Conservation (phyloP, 2,329 filamentous ascomycete genomes). For the Paradendryphiella salina region DNA sequence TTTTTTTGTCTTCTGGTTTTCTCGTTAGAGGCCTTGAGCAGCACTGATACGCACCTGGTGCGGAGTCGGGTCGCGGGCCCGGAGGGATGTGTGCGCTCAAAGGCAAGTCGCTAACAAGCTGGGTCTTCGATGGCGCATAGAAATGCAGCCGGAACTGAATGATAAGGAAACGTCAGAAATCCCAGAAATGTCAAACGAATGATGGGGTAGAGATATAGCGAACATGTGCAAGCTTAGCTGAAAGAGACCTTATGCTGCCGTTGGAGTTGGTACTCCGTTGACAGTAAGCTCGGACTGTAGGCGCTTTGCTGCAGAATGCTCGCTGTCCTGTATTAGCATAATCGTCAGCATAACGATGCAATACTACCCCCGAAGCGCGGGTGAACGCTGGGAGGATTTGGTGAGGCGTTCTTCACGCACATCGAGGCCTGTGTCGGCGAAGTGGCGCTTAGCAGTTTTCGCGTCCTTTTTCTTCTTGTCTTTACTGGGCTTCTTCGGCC, state of each 20-base stretch:
- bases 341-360: slow-evolving; percentile 38
- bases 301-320: slow-evolving; percentile 40
- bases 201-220: slow-evolving; percentile 22
- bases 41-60: slow-evolving; percentile 23
- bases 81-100: slow-evolving; percentile 2
- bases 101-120: slow-evolving; percentile 11
- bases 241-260: slow-evolving; percentile 34
- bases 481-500: slow-evolving; percentile 51
- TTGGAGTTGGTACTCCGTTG: slow-evolving; percentile 37
- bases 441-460: slow-evolving; percentile 49
- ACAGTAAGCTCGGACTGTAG: slow-evolving; percentile 34
- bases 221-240: slow-evolving; percentile 40
- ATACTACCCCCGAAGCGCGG: slow-evolving; percentile 24
- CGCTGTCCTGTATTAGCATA: slow-evolving; percentile 46
- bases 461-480: slow-evolving; percentile 41
- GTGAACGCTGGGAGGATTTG: slow-evolving; percentile 24
- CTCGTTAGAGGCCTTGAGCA: slow-evolving; percentile 21
- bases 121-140: slow-evolving; percentile 15
- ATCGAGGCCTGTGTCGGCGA: slow-evolving; percentile 51
- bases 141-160: slow-evolving; percentile 32
- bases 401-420: slow-evolving; percentile 45
- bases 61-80: slow-evolving; percentile 12
- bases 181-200: slow-evolving; percentile 17
- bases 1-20: slow-evolving; percentile 33
- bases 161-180: slow-evolving; percentile 31